Conservation (phyloP, 1,139 yeast species). For the Sugiyamaella novakii region DNA sequence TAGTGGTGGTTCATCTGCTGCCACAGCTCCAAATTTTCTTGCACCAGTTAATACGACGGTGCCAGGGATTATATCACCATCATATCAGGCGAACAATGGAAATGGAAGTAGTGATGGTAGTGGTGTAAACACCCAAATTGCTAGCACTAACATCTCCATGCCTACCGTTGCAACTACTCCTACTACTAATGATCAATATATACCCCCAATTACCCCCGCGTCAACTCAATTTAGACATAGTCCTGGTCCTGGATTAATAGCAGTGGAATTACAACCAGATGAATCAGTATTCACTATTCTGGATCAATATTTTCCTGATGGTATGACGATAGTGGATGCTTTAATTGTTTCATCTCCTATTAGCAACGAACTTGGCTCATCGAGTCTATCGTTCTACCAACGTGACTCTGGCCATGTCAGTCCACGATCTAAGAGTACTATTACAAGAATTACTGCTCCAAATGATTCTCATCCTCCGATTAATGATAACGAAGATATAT, state of each 20-base stretch:
- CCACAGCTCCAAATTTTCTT: not conserved
- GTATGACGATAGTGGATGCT: slow-evolving; percentile 72
- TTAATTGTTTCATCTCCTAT: slow-evolving; percentile 47
- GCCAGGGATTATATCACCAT: not conserved
- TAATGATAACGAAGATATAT: slow-evolving; percentile 7
- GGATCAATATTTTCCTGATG: slow-evolving; percentile 63
- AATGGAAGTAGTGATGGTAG: not conserved
- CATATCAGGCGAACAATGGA: not conserved
- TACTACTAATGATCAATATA: not conserved
- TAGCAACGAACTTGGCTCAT: slow-evolving; percentile 1
- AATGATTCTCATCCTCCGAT: not conserved
- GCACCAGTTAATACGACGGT: not conserved
- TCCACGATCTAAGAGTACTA: slow-evolving; percentile 4
- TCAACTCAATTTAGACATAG: slow-evolving; percentile 19
- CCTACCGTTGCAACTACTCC: slow-evolving; percentile 1
- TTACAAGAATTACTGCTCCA: not conserved
- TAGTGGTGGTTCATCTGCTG: too few species aligned
- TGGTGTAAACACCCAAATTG: not conserved
- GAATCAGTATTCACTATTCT: slow-evolving; percentile 60
- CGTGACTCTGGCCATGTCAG: slow-evolving; percentile 1
- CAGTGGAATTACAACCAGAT: slow-evolving; percentile 51
- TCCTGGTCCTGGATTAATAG: slow-evolving; percentile 11
- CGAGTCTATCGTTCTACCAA: not conserved
- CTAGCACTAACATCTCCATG: not conserved
- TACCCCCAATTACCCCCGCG: slow-evolving; percentile 9